Percentiles rank a stretch among this genome's conserved stretches.
phyloP scores from a whole-genome alignment of 78 protist genomes.

The slime mould (Dictyostelium discoideum) region DNA sequence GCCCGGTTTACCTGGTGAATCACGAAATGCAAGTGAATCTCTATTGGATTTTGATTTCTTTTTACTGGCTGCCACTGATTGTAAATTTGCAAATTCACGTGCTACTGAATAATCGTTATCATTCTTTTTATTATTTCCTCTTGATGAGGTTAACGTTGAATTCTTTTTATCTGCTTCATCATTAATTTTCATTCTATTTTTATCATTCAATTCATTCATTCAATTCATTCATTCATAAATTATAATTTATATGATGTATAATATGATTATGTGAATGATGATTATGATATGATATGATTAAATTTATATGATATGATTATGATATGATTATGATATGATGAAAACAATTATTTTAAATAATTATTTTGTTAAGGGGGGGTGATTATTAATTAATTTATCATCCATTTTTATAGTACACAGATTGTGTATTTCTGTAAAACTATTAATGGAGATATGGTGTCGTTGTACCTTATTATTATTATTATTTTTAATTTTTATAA shows the following conservation, averaged over 20 bases:
- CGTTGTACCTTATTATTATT: background rate
- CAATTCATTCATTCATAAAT: conserved; percentile 1
- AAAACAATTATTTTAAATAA: background rate
- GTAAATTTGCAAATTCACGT: background rate
- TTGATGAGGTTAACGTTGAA: background rate
- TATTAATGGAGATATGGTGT: conserved; percentile 11
- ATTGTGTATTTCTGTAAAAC: background rate
- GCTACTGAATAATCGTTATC: background rate
- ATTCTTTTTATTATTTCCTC: background rate
- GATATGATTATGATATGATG: background rate
- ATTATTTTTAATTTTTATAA: background rate
- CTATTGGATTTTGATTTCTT: conserved; percentile 11
- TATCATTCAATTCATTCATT: background rate
- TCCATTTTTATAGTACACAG: background rate
- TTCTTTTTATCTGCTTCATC: conserved; percentile 22
- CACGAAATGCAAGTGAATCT: conserved; percentile 62
- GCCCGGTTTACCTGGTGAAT: conserved; percentile 73
- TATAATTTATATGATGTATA: background rate
- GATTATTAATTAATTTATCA: conserved; percentile 5
- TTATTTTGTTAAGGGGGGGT: background rate
- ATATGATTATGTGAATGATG: background rate
- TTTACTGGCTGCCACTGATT: background rate
- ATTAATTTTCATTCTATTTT: conserved; percentile 21
- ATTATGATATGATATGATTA: background rate
- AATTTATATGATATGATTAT: background rate